Percentiles rank a stretch among this genome's conserved stretches.
Evolutionary conservation across 2,329 filamentous ascomycete genomes (phyloP).

Genomic region (Lecanicillium sp.): DNA sequence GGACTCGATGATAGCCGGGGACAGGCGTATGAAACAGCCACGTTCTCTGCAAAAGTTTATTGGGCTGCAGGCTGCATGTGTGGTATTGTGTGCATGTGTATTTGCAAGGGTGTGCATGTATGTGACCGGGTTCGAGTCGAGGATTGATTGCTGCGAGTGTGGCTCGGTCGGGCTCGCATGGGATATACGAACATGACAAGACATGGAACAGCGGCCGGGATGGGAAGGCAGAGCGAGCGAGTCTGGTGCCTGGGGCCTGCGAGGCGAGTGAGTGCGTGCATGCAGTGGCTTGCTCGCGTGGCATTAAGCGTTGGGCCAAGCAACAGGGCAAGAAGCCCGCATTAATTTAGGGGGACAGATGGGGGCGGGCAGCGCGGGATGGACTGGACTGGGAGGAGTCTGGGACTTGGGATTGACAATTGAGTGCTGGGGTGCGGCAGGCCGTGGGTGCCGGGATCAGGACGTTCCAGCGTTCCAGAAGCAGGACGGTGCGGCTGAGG

Average conservation of each 20-base stretch:
- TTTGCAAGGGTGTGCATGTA: conserved; percentile 6
- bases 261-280: too few species aligned
- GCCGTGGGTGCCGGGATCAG: conserved; percentile 1
- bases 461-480: conserved; percentile 11
- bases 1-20: not conserved
- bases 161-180: too few species aligned
- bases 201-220: not conserved
- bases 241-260: too few species aligned
- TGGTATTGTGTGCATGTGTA: conserved; percentile 1
- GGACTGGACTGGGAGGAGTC: not conserved
- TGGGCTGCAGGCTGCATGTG: too few species aligned
- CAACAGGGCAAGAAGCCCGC: not conserved
- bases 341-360: not conserved
- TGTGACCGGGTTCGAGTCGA: too few species aligned
- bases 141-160: not conserved
- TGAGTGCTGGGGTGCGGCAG: too few species aligned
- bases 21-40: conserved; percentile 8
- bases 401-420: not conserved
- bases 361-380: not conserved
- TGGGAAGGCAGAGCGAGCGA: too few species aligned
- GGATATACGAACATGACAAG: not conserved
- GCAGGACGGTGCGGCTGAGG: too few species aligned
- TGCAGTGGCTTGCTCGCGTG: too few species aligned
- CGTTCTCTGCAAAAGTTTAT: not conserved
- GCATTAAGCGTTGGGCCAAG: not conserved